Percentiles rank a stretch among this genome's conserved stretches.
Conservation (phyloP, 441 rosid species). For the Corymbia citriodora region DNA sequence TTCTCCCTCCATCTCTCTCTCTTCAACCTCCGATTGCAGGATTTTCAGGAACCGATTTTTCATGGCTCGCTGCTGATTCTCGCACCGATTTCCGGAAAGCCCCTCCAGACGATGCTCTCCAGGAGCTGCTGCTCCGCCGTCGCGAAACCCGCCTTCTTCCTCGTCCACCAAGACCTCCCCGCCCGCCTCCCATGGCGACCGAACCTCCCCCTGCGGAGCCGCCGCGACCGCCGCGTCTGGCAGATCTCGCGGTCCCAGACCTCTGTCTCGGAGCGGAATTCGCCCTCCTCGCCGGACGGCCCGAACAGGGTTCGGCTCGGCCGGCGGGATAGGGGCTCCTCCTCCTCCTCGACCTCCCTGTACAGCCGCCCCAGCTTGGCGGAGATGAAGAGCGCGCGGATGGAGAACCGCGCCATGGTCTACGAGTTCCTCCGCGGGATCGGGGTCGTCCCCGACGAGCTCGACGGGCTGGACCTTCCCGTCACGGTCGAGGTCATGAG, state of each 20-base stretch:
- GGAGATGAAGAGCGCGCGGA: constrained; percentile 64
- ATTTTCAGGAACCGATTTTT: background rate
- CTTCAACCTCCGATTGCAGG: background rate
- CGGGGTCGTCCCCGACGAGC: constrained; percentile 84
- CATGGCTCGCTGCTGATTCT: background rate
- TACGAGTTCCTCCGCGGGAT: constrained; percentile 62
- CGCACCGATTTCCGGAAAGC: background rate
- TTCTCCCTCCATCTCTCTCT: background rate
- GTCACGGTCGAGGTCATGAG: constrained; percentile 76
- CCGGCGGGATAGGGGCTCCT: constrained; percentile 34
- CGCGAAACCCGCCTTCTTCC: constrained; percentile 51
- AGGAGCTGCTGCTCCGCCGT: constrained; percentile 47
- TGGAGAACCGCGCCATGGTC: constrained; percentile 67
- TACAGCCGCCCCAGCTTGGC: constrained; percentile 68
- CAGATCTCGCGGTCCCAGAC: constrained; percentile 27
- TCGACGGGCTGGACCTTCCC: constrained; percentile 93
- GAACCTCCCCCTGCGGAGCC: constrained; percentile 17
- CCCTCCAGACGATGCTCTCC: background rate
- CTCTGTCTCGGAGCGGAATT: constrained; percentile 41
- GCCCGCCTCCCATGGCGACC: constrained; percentile 13
- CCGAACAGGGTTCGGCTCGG: constrained; percentile 23
- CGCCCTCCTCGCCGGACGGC: constrained; percentile 32
- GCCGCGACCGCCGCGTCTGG: constrained; percentile 18
- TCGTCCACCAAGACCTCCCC: constrained; percentile 53
- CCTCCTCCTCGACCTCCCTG: constrained; percentile 54